phyloP scores from a whole-genome alignment of 768 basidiomycete species.

The Lepiota subincarnata region DNA sequence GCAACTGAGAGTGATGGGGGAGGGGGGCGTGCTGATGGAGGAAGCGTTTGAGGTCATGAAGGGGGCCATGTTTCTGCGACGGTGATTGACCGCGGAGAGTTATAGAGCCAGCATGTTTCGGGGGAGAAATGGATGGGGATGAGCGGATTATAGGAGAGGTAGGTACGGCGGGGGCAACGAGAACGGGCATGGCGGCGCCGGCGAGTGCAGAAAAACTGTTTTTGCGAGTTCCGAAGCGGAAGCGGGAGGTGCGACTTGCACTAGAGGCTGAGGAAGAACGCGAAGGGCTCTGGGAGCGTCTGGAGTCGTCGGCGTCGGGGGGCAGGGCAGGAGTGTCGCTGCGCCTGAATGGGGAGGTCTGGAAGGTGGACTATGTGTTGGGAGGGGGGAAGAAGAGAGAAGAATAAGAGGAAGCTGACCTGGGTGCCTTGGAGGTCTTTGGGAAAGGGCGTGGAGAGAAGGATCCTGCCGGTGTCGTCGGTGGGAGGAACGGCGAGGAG shows the following conservation, averaged over 20 bases:
- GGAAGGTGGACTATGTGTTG: slow-evolving; percentile 5
- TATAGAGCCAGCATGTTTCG: slow-evolving; percentile 16
- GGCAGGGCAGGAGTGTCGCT: slow-evolving; percentile 11
- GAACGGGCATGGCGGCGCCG: slow-evolving; percentile 11
- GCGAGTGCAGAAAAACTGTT: slow-evolving; percentile 10
- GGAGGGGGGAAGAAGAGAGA: slow-evolving; percentile 11
- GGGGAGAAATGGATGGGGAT: slow-evolving; percentile 15
- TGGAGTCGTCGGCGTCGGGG: slow-evolving; percentile 1
- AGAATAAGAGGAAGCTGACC: not conserved
- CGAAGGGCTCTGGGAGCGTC: slow-evolving; percentile 9
- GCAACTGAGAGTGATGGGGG: slow-evolving; percentile 29
- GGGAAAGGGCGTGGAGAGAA: not conserved
- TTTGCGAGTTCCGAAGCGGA: slow-evolving; percentile 13
- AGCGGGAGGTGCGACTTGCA: slow-evolving; percentile 9
- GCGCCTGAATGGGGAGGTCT: not conserved
- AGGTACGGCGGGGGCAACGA: slow-evolving; percentile 8
- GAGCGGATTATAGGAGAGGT: slow-evolving; percentile 10
- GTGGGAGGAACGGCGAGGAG: slow-evolving; percentile 9
- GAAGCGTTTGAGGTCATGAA: slow-evolving; percentile 93
- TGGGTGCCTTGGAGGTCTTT: not conserved
- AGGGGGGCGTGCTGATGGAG: slow-evolving; percentile 88
- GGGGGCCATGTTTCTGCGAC: slow-evolving; percentile 56
- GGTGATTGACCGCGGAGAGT: slow-evolving; percentile 14
- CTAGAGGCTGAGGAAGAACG: not conserved
- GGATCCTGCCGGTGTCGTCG: not conserved